phyloP scores from a whole-genome alignment of 768 basidiomycete genomes.

The Leccinum aurantiacum region DNA sequence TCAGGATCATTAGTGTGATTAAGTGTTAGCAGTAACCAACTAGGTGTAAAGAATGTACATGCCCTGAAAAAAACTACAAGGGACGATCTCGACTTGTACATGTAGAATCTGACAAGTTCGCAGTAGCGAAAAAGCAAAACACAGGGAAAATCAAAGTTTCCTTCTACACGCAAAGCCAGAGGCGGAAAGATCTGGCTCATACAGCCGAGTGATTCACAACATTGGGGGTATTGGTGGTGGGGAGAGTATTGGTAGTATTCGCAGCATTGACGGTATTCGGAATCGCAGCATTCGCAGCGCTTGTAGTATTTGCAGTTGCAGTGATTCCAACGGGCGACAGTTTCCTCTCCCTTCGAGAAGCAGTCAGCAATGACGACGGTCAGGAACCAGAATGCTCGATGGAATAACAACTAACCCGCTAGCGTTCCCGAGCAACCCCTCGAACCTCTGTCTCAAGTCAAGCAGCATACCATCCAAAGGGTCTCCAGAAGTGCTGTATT shows the following conservation, averaged over 20 bases:
- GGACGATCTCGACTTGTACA: background rate
- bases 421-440: constrained; percentile 29
- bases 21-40: background rate
- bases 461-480: constrained; percentile 10
- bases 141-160: background rate
- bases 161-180: background rate
- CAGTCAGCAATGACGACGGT: background rate
- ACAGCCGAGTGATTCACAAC: background rate
- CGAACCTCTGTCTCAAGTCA: constrained; percentile 24
- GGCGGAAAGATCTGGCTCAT: background rate
- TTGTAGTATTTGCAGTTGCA: background rate
- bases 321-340: constrained; percentile 18
- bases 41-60: background rate
- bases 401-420: constrained; percentile 19
- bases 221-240: background rate
- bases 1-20: no score
- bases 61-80: background rate
- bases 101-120: background rate
- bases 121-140: background rate
- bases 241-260: background rate
- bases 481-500: constrained; percentile 14
- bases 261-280: background rate
- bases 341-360: constrained; percentile 20
- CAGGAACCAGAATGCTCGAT: background rate
- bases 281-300: background rate